Evolutionary conservation across 192 early-diverging fungal species (phyloP), one percentile per base, ranked within the genome.

Genomic region (Pilobolus umbonatus): DNA sequence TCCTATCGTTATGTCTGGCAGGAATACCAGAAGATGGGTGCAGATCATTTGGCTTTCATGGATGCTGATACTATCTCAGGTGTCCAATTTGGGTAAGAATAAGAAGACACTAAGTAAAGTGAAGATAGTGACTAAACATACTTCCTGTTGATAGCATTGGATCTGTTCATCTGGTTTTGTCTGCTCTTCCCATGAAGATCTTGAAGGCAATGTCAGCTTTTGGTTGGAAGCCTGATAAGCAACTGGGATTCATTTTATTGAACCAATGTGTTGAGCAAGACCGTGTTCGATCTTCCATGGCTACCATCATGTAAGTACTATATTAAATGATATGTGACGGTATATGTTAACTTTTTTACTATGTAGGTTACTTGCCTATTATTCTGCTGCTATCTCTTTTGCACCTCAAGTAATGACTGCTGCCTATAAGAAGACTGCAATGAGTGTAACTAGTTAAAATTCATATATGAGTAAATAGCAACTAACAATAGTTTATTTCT

Each of bases 61-160:
- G 80, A 81, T 32, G 57, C 73, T 25, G 67, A 81, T 49, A 81
- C 80, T 0, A 45, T 77, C 22, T 75, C 72, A 6, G 77, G 80
- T 12, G 57, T 81, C 15, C 68, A 81, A 31, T 81, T 79, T 65
- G 80, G 80, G 80, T 81, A 71, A 30, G 31, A 14, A 34, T 17
- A 17, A 2, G 29, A 21, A 39, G 57, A 10, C 14, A 0, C 19
- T 42, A 12, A 67, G 48, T 26, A 19, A 24, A 9, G 25, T 11
- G 7, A n/a, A n/a, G 1, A 0, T 10, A 38, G 42, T 1, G 1
- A 29, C 1, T 2, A 36, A 0, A 14, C 24, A 56, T 31, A 21
- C 10, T 47, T 55, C 31, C 44, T 31, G 29, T 47, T 34, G 29
- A 19, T 51, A 68, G 66, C 7, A 66, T 71, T 44, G 69, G 69